Evolutionary conservation across 805 yeast genomes (phyloP).

Genomic region (Grigorovia humatica): DNA sequence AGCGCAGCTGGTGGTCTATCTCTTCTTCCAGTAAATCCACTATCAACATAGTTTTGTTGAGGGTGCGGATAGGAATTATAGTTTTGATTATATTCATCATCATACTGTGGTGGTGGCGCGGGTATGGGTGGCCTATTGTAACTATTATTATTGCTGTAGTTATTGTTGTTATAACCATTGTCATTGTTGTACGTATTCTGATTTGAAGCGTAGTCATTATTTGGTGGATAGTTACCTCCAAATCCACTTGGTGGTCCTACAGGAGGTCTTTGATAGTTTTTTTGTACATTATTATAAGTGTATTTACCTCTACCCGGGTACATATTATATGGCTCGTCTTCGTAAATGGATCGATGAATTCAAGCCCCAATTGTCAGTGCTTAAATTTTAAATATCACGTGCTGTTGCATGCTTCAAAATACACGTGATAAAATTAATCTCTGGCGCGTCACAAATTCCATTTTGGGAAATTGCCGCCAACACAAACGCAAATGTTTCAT

Average conservation of each 20-base stretch:
- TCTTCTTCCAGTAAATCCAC: background rate
- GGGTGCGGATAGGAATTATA: background rate
- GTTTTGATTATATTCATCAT: background rate
- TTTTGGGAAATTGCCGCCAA: too few species aligned
- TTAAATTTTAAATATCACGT: background rate
- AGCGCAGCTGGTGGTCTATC: constrained; percentile 1
- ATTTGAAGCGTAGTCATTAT: background rate
- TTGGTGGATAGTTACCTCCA: constrained; percentile 7
- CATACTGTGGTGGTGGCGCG: background rate
- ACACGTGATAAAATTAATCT: too few species aligned
- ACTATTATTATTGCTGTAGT: constrained; percentile 2
- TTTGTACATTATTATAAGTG: constrained; percentile 18
- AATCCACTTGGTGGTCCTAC: background rate
- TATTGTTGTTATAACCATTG: background rate
- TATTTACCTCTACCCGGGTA: constrained; percentile 30
- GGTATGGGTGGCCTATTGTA: constrained; percentile 2
- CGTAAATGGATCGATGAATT: too few species aligned
- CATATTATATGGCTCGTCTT: background rate
- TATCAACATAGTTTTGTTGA: background rate
- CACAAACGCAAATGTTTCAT: too few species aligned
- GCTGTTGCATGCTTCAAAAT: background rate
- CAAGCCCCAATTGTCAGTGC: background rate
- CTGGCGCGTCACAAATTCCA: too few species aligned
- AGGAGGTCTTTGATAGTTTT: constrained; percentile 10
- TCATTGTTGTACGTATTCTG: background rate